These are phyloP conservation scores for Tulasnella sp. DNA, from an alignment of 768 basidiomycete species.

Conservation along the genomic window DNA sequence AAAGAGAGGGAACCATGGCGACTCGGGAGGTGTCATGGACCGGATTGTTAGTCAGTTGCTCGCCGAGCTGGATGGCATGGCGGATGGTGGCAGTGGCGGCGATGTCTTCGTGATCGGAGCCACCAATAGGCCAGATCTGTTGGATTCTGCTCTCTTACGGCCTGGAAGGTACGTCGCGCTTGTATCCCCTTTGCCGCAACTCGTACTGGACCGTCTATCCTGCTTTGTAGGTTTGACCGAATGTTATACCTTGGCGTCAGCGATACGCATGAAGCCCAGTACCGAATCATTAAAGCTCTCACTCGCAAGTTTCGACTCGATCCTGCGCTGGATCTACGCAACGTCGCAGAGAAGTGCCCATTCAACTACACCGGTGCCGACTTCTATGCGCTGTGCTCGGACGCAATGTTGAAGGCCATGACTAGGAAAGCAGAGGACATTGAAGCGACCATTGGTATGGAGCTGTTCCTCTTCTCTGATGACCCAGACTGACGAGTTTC, in stretches of 20 bases:
- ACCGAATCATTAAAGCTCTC: constrained; percentile 76
- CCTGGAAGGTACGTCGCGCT: constrained; percentile 58
- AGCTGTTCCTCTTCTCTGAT: background rate
- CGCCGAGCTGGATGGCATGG: constrained; percentile 89
- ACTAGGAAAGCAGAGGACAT: constrained; percentile 71
- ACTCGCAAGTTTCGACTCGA: constrained; percentile 86
- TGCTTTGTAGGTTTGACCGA: constrained; percentile 68
- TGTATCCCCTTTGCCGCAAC: background rate
- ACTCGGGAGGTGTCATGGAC: constrained; percentile 97
- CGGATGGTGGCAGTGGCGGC: constrained; percentile 42
- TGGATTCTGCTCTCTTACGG: constrained; percentile 80
- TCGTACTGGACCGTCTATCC: no score
- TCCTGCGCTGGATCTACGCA: constrained; percentile 47
- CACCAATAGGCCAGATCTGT: constrained; percentile 84
- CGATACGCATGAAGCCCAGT: constrained; percentile 72
- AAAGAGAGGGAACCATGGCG: constrained; percentile 87
- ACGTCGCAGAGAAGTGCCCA: constrained; percentile 62
- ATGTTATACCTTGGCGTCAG: constrained; percentile 94
- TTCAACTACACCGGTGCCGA: constrained; percentile 97
- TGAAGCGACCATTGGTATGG: constrained; percentile 60
- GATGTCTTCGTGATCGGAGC: constrained; percentile 93
- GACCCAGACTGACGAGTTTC: constrained; percentile 9
- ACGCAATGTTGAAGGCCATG: constrained; percentile 94
- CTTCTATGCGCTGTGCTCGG: constrained; percentile 94
- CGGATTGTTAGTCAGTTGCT: constrained; percentile 90